Base-by-base conservation (phyloP, 2,329 filamentous ascomycete genomes). In the Calonectria montana region DNA sequence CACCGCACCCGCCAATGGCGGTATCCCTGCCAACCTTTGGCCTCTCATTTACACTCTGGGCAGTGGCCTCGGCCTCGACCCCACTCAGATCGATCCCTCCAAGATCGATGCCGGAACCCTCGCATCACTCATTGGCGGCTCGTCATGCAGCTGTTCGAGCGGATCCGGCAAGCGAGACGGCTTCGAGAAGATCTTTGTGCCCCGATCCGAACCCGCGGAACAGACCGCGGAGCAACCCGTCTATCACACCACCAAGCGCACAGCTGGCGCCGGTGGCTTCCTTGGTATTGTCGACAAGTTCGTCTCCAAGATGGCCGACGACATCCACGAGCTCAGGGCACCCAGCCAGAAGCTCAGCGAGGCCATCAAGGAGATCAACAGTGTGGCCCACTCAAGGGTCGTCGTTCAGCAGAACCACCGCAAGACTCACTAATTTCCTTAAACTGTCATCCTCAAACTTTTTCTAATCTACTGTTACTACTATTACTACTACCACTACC, bases 241-340 rank as follows among this genome's bases (percentile, higher is more conserved):
- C 21, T 27, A 35, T 35, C 31, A 59, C 35, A 59, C 53, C 2
- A 37, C 31, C 31, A 59, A 41, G 31, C 29, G 48, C n/a, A 21
- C 48, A 43, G 21, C n/a, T 8, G 23, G 23, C 23, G 8, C 53
- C 3, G 53, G n/a, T 41, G 31, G 53, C 15, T 25, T 67, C 25
- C 53, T 67, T 21, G 21, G 18, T 27, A 35, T 50, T n/a, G 41
- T 67, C 39, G 43, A 48, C 31, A 59, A 37, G 9, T 48, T 67
- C 39, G 39, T 67, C 29, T 31, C 65, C 18, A 27, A 37, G 37
- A 45, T 39, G 50, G 65, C 65, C 18, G 13, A 23, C 4, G 65
- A 61, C 21, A 61, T 61, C 6, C 15, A 27, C n/a, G 65, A 67
- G 29, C 65, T 67, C 65, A 47, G 61, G 53, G 53, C n/a, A 12